These are phyloP conservation scores for Chamaecyparis obtusa DNA, from an alignment of 75 land plant genomes.

Conservation along the genomic window DNA sequence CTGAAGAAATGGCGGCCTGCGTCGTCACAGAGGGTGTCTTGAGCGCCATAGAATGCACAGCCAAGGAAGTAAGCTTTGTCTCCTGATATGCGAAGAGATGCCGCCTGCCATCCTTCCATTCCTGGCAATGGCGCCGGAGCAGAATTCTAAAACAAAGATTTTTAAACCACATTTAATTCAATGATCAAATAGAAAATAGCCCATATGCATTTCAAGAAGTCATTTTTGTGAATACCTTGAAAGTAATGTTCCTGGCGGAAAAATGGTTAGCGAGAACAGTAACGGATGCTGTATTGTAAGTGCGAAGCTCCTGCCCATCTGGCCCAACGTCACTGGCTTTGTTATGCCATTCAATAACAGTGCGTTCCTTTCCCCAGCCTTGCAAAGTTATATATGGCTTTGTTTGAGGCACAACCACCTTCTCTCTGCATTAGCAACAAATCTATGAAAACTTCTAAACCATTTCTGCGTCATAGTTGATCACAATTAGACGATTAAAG, in stretches of 20 bases:
- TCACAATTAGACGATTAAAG: background rate
- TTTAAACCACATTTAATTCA: no score
- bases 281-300: constrained; percentile 35
- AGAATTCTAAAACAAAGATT: constrained; percentile 12
- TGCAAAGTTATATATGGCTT: constrained; percentile 35
- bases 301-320: constrained; percentile 21
- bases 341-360: constrained; percentile 26
- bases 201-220: no score
- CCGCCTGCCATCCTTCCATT: constrained; percentile 31
- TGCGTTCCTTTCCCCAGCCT: constrained; percentile 22
- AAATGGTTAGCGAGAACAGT: constrained; percentile 25
- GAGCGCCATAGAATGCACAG: constrained; percentile 36
- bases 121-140: constrained; percentile 36
- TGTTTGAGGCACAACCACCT: constrained; percentile 19
- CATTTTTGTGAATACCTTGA: constrained; percentile 15
- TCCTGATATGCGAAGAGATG: constrained; percentile 29
- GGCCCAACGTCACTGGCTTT: constrained; percentile 32
- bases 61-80: constrained; percentile 38
- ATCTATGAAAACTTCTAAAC: background rate
- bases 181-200: no score
- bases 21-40: constrained; percentile 44
- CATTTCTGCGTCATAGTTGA: background rate
- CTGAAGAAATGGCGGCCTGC: constrained; percentile 40
- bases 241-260: constrained; percentile 24
- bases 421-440: constrained; percentile 27